Conservation (phyloP, 2,329 filamentous ascomycete genomes). For the Leptographium flavum region DNA sequence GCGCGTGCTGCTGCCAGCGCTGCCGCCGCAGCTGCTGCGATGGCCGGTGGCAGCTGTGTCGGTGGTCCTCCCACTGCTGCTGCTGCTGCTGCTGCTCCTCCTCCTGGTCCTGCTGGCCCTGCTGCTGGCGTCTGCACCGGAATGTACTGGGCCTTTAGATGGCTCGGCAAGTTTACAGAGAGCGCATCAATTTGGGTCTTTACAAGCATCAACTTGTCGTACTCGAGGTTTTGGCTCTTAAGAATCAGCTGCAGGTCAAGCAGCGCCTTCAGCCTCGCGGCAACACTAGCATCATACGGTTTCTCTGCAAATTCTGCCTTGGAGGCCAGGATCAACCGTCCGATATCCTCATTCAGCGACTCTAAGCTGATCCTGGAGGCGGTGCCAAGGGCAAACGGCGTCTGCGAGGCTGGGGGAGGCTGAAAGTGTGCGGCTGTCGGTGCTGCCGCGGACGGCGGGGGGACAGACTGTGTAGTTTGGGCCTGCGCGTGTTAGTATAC, state of each 20-base stretch:
- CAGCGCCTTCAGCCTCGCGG: constrained; percentile 70
- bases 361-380: constrained; percentile 46
- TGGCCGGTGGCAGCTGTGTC: constrained; percentile 15
- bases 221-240: constrained; percentile 61
- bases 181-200: constrained; percentile 74
- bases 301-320: constrained; percentile 62
- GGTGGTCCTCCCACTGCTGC: constrained; percentile 2
- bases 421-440: constrained; percentile 20
- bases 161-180: constrained; percentile 44
- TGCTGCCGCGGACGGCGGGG: constrained; percentile 23
- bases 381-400: constrained; percentile 16
- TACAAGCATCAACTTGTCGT: constrained; percentile 71
- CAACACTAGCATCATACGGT: constrained; percentile 60
- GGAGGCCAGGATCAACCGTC: constrained; percentile 58
- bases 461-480: constrained; percentile 15
- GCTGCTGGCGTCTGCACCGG: constrained; percentile 16
- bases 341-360: constrained; percentile 70
- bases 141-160: constrained; percentile 22
- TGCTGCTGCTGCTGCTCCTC: constrained; percentile 13
- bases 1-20: constrained; percentile 12
- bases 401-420: constrained; percentile 17
- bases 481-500: constrained; percentile 8
- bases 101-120: constrained; percentile 14
- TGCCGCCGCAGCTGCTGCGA: constrained; percentile 8
- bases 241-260: constrained; percentile 72